Base-by-base conservation (phyloP, 805 yeast species). In the Wickerhamomyces canadensis region DNA sequence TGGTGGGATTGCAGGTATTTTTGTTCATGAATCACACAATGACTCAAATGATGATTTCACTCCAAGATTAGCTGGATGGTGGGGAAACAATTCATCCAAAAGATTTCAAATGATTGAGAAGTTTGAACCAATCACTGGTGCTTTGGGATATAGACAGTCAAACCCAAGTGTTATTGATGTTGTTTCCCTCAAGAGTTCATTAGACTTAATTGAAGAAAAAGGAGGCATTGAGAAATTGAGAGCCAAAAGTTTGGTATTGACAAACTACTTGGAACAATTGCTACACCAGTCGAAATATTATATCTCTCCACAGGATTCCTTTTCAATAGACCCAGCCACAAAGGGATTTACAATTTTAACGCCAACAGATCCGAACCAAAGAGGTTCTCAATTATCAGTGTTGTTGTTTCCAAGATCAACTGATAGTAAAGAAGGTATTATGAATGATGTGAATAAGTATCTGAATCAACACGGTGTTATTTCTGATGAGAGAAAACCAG, bases 51-150 rank as follows among this genome's bases (percentile, higher is more conserved):
- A 56, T 21, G 47, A 52, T 16, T 68, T 65, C 48, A 49, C 68
- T 27, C 84, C 95, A 1, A 67, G 97, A 42, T 64, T 86, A 35
- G 95, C 96, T 0, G 98, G 98, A 1, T 89, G 98, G 98, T 89
- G 97, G 96, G 97, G 96, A 1, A 89, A 87, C 54, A 78, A 82
- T 48, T 65, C 80, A 0, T 49, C 51, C 2, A 76, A 76, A 25
- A 63, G 98, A 43, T 89, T 89, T 59, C 68, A 78, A 50, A 89
- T 89, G 98, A 53, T 72, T 39, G 89, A 81, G 52, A 50, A 67
- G 21, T 89, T 86, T 49, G 80, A 80, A 37, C 95, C 96, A 1
- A 83, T 84, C 19, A 64, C 70, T n/a, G 82, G 93, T 25, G 98
- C 97, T 1, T 66, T 84, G 18, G 94, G 95, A 0, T 89, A 80